Conservation (phyloP, 1,284 basidiomycete genomes). For the Leccinum subrobustum region DNA sequence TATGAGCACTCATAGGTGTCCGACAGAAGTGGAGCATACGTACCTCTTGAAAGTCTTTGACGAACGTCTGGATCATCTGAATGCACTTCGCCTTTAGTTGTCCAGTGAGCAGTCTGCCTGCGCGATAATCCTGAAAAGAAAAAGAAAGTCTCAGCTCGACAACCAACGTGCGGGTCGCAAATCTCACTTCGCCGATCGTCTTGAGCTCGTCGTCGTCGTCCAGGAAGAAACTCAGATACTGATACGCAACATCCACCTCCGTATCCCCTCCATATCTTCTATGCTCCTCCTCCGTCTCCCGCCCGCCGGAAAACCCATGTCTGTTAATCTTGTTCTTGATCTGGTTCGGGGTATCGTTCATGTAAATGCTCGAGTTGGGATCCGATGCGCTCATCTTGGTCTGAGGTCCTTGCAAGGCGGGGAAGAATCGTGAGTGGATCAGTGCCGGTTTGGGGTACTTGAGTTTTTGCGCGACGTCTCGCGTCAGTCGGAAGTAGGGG, state of each 20-base stretch:
- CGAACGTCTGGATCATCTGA: constrained; percentile 79
- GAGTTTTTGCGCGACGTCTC: constrained; percentile 91
- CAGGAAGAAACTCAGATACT: constrained; percentile 96
- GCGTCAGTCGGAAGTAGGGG: constrained; percentile 95
- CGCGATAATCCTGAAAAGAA: constrained; percentile 77
- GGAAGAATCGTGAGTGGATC: constrained; percentile 97
- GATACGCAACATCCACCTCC: constrained; percentile 95
- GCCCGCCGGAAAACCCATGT: constrained; percentile 88
- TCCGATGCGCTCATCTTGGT: constrained; percentile 99
- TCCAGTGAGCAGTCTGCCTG: constrained; percentile 86
- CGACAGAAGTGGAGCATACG: constrained; percentile 16
- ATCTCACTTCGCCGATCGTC: constrained; percentile 69
- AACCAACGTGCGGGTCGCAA: neutral
- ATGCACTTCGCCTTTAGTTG: constrained; percentile 94
- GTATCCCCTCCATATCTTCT: constrained; percentile 86
- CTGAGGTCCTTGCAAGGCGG: constrained; percentile 94
- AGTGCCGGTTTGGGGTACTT: constrained; percentile 95
- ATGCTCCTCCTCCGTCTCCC: constrained; percentile 94
- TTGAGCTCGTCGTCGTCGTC: constrained; percentile 90
- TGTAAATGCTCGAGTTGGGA: constrained; percentile 88
- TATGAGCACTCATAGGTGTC: constrained; percentile 3
- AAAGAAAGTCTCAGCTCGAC: neutral
- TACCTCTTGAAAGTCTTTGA: constrained; percentile 89
- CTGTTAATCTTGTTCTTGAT: constrained; percentile 99
- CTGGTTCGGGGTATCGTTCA: constrained; percentile 91